A percentile compares a stretch with the other conserved stretches of the same genome.
These are phyloP conservation scores for Phaffomyces antillensis DNA, from an alignment of 805 yeast genomes.

Conservation along the genomic window DNA sequence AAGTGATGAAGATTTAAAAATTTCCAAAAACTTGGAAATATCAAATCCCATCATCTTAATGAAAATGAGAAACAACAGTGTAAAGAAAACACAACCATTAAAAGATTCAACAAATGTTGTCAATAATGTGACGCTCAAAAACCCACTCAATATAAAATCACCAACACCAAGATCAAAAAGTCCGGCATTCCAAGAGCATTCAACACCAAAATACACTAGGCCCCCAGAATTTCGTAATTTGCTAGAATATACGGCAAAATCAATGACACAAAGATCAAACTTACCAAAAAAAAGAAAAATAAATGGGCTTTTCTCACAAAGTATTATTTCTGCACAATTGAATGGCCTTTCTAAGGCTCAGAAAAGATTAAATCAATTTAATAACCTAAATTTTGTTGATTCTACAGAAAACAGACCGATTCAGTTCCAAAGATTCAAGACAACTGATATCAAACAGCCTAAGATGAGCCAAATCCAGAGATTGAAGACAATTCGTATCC, in stretches of 20 bases:
- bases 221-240: background rate
- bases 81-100: background rate
- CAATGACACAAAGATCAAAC: background rate
- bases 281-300: background rate
- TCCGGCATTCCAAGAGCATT: background rate
- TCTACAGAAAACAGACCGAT: background rate
- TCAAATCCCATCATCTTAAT: slow-evolving; percentile 21
- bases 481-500: too few species aligned
- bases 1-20: slow-evolving; percentile 9
- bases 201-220: too few species aligned
- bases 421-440: too few species aligned
- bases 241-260: background rate
- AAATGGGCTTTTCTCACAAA: too few species aligned
- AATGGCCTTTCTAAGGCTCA: background rate
- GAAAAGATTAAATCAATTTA: background rate
- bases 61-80: slow-evolving; percentile 6
- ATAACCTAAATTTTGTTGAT: background rate
- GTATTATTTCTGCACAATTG: background rate
- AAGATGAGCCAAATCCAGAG: too few species aligned
- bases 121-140: background rate
- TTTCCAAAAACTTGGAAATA: slow-evolving; percentile 8
- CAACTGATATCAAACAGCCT: too few species aligned
- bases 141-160: background rate
- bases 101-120: background rate
- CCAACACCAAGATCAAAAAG: background rate